Evolutionary conservation across 1,139 yeast genomes (phyloP).

Genomic region (Ogataea hybrid): DNA sequence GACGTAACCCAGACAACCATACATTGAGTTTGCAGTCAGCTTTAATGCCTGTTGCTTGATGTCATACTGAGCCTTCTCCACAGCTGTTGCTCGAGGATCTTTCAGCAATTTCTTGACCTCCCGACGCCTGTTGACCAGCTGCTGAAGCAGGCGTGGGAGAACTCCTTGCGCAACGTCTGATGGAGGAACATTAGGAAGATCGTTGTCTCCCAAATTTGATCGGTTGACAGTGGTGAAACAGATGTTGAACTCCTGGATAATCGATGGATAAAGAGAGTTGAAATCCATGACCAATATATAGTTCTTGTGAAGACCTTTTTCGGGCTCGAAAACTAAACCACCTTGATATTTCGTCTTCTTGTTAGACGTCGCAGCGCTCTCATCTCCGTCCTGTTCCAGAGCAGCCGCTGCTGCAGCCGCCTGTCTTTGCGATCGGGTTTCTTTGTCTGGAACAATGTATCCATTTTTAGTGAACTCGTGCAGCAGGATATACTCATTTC

Average conservation of each 20-base stretch:
- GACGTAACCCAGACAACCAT: slow-evolving; percentile 95
- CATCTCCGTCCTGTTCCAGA: slow-evolving; percentile 39
- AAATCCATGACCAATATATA: slow-evolving; percentile 95
- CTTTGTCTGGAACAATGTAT: slow-evolving; percentile 88
- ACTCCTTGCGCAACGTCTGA: slow-evolving; percentile 68
- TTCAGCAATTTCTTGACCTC: slow-evolving; percentile 88
- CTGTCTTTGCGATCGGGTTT: slow-evolving; percentile 48
- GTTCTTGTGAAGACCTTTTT: slow-evolving; percentile 88
- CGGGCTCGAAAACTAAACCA: slow-evolving; percentile 94
- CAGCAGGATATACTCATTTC: slow-evolving; percentile 88
- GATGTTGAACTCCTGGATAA: slow-evolving; percentile 94
- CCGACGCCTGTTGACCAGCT: slow-evolving; percentile 86
- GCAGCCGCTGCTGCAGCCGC: slow-evolving; percentile 29
- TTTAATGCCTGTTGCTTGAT: slow-evolving; percentile 95
- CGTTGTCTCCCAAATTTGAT: slow-evolving; percentile 56
- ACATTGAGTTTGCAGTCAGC: slow-evolving; percentile 98
- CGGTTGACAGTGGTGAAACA: slow-evolving; percentile 95
- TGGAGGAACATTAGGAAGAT: slow-evolving; percentile 71
- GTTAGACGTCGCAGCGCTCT: slow-evolving; percentile 50
- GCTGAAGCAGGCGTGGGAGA: slow-evolving; percentile 77
- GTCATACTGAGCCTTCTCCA: slow-evolving; percentile 79
- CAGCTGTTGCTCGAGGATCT: slow-evolving; percentile 60
- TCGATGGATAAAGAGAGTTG: slow-evolving; percentile 95
- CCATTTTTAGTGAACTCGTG: slow-evolving; percentile 87
- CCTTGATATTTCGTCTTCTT: slow-evolving; percentile 89